A percentile compares a stretch with the other conserved stretches of the same genome.
phyloP scores from a whole-genome alignment of 306 rosid genomes.

The Corylus americana region DNA sequence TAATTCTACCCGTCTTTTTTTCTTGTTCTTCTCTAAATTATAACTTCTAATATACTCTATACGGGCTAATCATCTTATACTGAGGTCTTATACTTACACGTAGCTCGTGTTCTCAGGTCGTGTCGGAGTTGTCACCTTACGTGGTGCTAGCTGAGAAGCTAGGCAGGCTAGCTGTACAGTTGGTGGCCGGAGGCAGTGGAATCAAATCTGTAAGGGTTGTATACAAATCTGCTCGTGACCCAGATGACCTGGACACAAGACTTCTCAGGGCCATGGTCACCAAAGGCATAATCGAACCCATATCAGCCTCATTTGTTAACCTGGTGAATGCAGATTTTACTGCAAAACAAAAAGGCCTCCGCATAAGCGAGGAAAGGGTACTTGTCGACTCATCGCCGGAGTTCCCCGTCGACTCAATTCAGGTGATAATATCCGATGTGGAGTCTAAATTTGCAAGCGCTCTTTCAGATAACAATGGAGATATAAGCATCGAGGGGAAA shows the following conservation, averaged over 20 bases:
- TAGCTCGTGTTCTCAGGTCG: slow-evolving; percentile 45
- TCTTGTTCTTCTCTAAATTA: too few species aligned
- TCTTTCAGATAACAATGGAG: slow-evolving; percentile 47
- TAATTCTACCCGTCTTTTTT: too few species aligned
- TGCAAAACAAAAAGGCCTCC: slow-evolving; percentile 81
- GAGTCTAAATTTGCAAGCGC: slow-evolving; percentile 79
- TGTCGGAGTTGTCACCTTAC: slow-evolving; percentile 77
- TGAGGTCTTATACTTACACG: background rate
- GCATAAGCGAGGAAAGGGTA: slow-evolving; percentile 72
- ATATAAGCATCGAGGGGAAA: slow-evolving; percentile 76
- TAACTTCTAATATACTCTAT: too few species aligned
- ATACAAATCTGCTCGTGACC: slow-evolving; percentile 59
- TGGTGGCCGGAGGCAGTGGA: slow-evolving; percentile 76
- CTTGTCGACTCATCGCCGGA: slow-evolving; percentile 55
- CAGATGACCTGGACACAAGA: slow-evolving; percentile 85
- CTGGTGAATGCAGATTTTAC: slow-evolving; percentile 85
- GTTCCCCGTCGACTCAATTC: slow-evolving; percentile 71
- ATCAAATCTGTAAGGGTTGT: slow-evolving; percentile 60
- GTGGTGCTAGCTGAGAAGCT: slow-evolving; percentile 77
- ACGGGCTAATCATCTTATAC: too few species aligned
- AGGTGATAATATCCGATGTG: slow-evolving; percentile 58
- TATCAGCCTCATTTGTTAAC: slow-evolving; percentile 67
- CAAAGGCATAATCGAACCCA: slow-evolving; percentile 83
- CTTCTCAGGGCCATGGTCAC: slow-evolving; percentile 92
- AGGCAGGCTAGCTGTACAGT: slow-evolving; percentile 71